Evolutionary conservation across 768 basidiomycete genomes (phyloP), one percentile per base, ranked within the genome.

Genomic region (Termitomyces sp.): DNA sequence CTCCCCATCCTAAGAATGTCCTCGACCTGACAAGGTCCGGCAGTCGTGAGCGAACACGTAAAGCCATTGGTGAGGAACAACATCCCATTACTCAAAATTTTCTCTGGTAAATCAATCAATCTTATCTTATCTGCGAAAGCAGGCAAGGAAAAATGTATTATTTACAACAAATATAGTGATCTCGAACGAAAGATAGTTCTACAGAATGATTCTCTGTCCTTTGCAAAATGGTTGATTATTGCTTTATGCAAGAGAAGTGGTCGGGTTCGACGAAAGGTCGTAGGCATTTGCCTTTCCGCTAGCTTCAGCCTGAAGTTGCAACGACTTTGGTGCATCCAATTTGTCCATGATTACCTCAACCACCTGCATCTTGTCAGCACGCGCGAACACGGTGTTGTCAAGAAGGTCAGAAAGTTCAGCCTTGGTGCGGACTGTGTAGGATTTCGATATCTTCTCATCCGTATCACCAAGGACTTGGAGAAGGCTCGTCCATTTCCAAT

Each of bases 331-430:
- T 0, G 90, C 89, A 70, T 95, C 93, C 32, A 81, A 73, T 63
- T 79, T 81, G 31, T 78, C 82, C 89, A 95, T 92, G 61, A 87
- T 73, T 9, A 95, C 83, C 73, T 95, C 93, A 15, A 94, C 88
- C 38, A 94, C 75, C 68, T 92, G 90, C 55, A 91, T 86, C 73
- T 83, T 83, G 57, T 85, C 78, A 3, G 89, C 86, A 25, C 67
- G 77, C 3, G 78, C 81, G 68, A 97, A 96, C 8, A 75, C 69
- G 3, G 74, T 60, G 69, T 90, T 79, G 5, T 85, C 79, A 60
- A 98, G 81, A 14, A 98, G 79, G 2, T 72, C 73, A 36, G 85
- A 81, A 9, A 97, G 78, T 71, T 91, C 91, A 8, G 71, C 60
- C 69, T 89, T 91, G 57, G 80, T 89, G 64, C 74, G 74, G 46